Conservation (phyloP, 2,329 filamentous ascomycete genomes). For the Fusarium miscanthi region DNA sequence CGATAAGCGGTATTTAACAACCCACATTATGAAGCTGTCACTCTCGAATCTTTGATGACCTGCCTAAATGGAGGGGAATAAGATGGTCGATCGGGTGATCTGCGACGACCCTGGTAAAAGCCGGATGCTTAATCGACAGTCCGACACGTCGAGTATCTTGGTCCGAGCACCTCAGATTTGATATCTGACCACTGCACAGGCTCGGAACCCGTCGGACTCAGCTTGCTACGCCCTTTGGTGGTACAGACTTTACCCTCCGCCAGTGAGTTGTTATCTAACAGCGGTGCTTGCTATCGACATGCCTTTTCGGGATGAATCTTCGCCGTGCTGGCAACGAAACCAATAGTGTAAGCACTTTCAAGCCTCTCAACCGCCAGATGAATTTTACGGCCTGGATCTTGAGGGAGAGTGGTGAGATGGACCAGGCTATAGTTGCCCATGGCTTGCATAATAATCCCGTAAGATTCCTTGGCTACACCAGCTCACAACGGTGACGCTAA, state of each 20-base stretch:
- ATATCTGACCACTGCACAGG: slow-evolving; percentile 65
- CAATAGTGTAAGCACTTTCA: background rate
- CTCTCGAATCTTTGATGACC: background rate
- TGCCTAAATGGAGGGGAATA: slow-evolving; percentile 57
- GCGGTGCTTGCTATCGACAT: background rate
- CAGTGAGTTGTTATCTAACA: slow-evolving; percentile 2
- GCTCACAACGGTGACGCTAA: slow-evolving; percentile 5
- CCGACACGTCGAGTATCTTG: slow-evolving; percentile 57
- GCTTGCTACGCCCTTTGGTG: slow-evolving; percentile 51
- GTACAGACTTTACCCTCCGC: slow-evolving; percentile 56
- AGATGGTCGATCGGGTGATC: slow-evolving; percentile 65
- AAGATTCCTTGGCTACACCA: slow-evolving; percentile 5
- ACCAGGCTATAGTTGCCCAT: background rate
- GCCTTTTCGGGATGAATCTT: background rate
- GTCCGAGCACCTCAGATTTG: slow-evolving; percentile 66
- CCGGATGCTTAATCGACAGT: slow-evolving; percentile 66
- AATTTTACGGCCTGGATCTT: background rate
- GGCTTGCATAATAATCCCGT: slow-evolving; percentile 49
- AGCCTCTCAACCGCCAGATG: background rate
- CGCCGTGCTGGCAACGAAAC: fast-evolving
- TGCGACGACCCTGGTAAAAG: slow-evolving; percentile 68
- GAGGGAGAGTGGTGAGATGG: background rate
- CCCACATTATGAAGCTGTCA: background rate
- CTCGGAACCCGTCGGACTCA: slow-evolving; percentile 61
- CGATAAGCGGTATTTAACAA: slow-evolving; percentile 31